These are phyloP conservation scores for Penicillium tannophilum DNA, from an alignment of 495 filamentous ascomycete species.

Conservation along the genomic window DNA sequence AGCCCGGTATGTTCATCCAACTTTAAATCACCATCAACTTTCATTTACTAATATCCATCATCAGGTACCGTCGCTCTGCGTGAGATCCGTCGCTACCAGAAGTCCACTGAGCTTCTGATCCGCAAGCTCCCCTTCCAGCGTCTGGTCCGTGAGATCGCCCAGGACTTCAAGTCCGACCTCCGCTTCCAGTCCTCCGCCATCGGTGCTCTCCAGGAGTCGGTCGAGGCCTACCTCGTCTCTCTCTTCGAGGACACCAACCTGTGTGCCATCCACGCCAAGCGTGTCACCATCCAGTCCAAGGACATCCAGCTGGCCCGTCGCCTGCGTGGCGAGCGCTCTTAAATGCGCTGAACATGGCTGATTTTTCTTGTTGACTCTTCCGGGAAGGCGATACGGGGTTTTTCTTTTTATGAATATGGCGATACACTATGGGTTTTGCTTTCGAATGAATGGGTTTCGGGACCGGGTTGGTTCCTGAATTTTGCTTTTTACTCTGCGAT, in stretches of 20 bases:
- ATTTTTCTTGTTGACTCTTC: conserved; percentile 41
- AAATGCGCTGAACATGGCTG: conserved; percentile 34
- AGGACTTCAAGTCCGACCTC: conserved; percentile 99
- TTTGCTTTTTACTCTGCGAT: conserved; percentile 37
- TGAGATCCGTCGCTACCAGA: conserved; percentile 99
- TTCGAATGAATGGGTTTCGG: conserved; percentile 50
- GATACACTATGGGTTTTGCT: conserved; percentile 54
- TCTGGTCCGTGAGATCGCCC: conserved; percentile 98
- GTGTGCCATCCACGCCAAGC: conserved; percentile 99
- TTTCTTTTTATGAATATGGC: conserved; percentile 48
- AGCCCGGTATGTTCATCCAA: conserved; percentile 75
- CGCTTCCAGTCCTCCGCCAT: conserved; percentile 99
- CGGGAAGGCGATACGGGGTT: conserved; percentile 54
- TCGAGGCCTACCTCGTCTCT: conserved; percentile 99
- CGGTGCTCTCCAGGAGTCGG: conserved; percentile 99
- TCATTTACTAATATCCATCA: conserved; percentile 34
- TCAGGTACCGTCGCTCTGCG: conserved; percentile 99
- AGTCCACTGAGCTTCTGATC: conserved; percentile 99
- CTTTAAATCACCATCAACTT: not conserved
- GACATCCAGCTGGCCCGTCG: conserved; percentile 97
- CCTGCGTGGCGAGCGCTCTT: conserved; percentile 93
- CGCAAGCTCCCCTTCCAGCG: conserved; percentile 99
- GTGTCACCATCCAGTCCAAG: conserved; percentile 94
- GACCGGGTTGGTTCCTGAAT: conserved; percentile 41
- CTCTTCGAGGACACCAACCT: conserved; percentile 99